Percentiles rank a stretch among this genome's conserved stretches.
Evolutionary conservation across 192 early-diverging fungal genomes (phyloP).

Genomic region (Linnemannia zychae): DNA sequence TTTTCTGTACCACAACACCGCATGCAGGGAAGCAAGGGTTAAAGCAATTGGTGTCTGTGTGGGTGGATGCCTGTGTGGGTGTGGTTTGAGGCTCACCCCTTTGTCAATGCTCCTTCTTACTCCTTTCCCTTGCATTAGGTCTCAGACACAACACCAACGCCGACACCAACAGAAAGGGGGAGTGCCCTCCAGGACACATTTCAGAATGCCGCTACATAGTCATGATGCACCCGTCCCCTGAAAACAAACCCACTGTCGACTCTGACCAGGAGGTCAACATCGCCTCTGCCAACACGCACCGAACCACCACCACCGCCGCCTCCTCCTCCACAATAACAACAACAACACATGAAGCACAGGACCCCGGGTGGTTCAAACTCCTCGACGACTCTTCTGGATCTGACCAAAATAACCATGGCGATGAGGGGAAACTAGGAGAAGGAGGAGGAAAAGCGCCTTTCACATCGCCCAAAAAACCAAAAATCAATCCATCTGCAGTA

Average conservation of each 20-base stretch:
- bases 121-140: not conserved
- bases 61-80: not conserved
- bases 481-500: not conserved
- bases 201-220: constrained; percentile 45
- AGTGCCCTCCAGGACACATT: constrained; percentile 30
- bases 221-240: constrained; percentile 42
- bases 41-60: too few relatives aligned
- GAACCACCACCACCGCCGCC: too few relatives aligned
- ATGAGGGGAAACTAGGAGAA: not conserved
- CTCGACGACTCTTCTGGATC: not conserved
- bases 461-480: not conserved
- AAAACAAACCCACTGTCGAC: not conserved
- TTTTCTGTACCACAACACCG: not conserved
- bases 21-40: not conserved
- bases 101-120: not conserved
- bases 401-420: not conserved
- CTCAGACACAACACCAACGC: not conserved
- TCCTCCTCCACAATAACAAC: not conserved
- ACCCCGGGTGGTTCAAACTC: constrained; percentile 31
- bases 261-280: not conserved
- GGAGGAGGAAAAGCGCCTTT: not conserved
- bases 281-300: not conserved
- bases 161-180: not conserved
- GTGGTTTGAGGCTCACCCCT: not conserved
- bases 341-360: not conserved